Conservation (phyloP, 2,329 filamentous ascomycete genomes). For the Aspergillus fumigatus region DNA sequence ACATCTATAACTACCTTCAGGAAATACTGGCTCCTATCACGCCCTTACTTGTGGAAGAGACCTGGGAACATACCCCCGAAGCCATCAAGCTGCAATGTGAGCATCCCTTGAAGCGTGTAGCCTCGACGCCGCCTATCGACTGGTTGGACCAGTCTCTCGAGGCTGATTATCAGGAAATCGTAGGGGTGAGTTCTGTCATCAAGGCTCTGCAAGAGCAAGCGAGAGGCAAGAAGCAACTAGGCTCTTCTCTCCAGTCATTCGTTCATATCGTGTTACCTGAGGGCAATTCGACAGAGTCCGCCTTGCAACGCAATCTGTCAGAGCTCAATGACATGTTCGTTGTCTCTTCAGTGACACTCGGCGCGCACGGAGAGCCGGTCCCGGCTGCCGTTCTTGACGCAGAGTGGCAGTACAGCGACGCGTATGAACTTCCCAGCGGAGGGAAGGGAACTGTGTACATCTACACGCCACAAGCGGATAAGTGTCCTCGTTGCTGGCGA, state of each 20-base stretch:
- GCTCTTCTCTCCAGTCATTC: slow-evolving; percentile 74
- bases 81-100: slow-evolving; percentile 53
- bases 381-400: slow-evolving; percentile 25
- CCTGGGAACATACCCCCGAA: slow-evolving; percentile 71
- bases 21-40: slow-evolving; percentile 77
- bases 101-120: slow-evolving; percentile 43
- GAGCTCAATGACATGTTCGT: slow-evolving; percentile 65
- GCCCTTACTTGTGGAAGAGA: slow-evolving; percentile 81
- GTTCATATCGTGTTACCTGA: slow-evolving; percentile 46
- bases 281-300: slow-evolving; percentile 10
- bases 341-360: slow-evolving; percentile 59
- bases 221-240: slow-evolving; percentile 65
- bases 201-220: slow-evolving; percentile 73
- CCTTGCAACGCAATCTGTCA: slow-evolving; percentile 26
- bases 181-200: slow-evolving; percentile 58
- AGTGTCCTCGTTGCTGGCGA: slow-evolving; percentile 88
- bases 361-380: slow-evolving; percentile 28
- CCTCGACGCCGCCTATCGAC: slow-evolving; percentile 25
- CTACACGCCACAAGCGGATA: slow-evolving; percentile 52
- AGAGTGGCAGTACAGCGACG: slow-evolving; percentile 41
- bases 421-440: slow-evolving; percentile 36
- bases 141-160: slow-evolving; percentile 48
- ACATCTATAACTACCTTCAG: slow-evolving; percentile 67
- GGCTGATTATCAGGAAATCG: slow-evolving; percentile 36
- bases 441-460: slow-evolving; percentile 34